A percentile compares a stretch with the other conserved stretches of the same genome.
phyloP scores from a whole-genome alignment of 2,329 filamentous ascomycete species.

The Arthroderma uncinatum region DNA sequence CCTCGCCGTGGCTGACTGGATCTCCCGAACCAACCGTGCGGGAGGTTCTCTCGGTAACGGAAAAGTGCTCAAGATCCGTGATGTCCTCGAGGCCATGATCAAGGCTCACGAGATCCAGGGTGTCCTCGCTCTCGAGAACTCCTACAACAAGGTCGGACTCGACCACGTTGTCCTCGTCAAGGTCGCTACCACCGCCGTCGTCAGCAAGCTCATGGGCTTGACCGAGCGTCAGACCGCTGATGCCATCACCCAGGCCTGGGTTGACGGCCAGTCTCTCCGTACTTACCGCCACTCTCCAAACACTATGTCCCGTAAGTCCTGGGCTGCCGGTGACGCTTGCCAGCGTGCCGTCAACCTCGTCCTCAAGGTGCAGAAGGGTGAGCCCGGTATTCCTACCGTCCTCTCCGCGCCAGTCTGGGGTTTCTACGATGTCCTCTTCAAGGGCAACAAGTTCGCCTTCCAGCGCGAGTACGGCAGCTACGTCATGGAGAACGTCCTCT shows the following conservation, averaged over 20 bases:
- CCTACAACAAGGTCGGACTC: slow-evolving; percentile 94
- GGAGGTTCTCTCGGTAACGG: slow-evolving; percentile 60
- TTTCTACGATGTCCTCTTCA: slow-evolving; percentile 97
- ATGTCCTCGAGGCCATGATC: slow-evolving; percentile 95
- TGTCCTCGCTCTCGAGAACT: slow-evolving; percentile 92
- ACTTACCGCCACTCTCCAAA: slow-evolving; percentile 97
- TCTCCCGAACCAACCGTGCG: slow-evolving; percentile 84
- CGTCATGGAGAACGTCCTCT: slow-evolving; percentile 99
- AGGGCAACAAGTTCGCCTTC: slow-evolving; percentile 91
- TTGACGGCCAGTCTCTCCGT: slow-evolving; percentile 87
- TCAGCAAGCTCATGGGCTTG: slow-evolving; percentile 89
- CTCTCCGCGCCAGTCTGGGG: slow-evolving; percentile 90
- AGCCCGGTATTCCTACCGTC: slow-evolving; percentile 82
- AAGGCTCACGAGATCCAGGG: slow-evolving; percentile 99
- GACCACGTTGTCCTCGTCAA: slow-evolving; percentile 98
- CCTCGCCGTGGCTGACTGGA: slow-evolving; percentile 92
- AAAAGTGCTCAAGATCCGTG: slow-evolving; percentile 76
- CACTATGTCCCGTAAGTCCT: slow-evolving; percentile 99
- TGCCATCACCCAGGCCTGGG: slow-evolving; percentile 93
- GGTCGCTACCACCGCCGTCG: slow-evolving; percentile 86
- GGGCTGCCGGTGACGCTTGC: slow-evolving; percentile 96
- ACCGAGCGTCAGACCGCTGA: slow-evolving; percentile 84
- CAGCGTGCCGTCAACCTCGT: slow-evolving; percentile 86
- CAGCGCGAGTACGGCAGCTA: slow-evolving; percentile 95
- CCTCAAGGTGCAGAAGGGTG: slow-evolving; percentile 82